These are phyloP conservation scores for Phalaenopsis hybrid DNA, from an alignment of 116 monocot genomes.

Conservation along the genomic window DNA sequence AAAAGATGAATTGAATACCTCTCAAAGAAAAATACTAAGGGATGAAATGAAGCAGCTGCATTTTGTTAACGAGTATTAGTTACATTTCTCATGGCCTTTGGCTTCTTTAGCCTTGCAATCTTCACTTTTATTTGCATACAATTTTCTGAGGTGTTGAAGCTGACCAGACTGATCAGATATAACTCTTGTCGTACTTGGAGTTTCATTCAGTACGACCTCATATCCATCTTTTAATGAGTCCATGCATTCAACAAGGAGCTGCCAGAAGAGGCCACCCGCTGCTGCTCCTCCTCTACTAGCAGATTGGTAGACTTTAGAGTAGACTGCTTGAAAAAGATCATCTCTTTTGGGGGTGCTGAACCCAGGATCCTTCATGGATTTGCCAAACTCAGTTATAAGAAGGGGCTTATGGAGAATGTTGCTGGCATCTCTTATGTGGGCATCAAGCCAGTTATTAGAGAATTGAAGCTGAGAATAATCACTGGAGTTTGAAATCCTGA, in stretches of 20 bases:
- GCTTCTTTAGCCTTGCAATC: slow-evolving; percentile 19
- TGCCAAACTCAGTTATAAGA: slow-evolving; percentile 76
- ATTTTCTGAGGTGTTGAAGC: slow-evolving; percentile 27
- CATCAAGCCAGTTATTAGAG: slow-evolving; percentile 63
- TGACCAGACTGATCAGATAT: slow-evolving; percentile 30
- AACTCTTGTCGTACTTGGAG: slow-evolving; percentile 18
- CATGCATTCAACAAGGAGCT: slow-evolving; percentile 65
- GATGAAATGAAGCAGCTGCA: no score
- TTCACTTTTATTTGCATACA: slow-evolving; percentile 20
- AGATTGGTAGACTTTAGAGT: slow-evolving; percentile 62
- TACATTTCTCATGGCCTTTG: slow-evolving; percentile 24
- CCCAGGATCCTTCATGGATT: slow-evolving; percentile 63
- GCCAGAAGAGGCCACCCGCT: slow-evolving; percentile 86
- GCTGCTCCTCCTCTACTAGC: slow-evolving; percentile 61
- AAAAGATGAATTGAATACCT: no score
- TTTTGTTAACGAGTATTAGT: not conserved
- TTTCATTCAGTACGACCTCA: slow-evolving; percentile 52
- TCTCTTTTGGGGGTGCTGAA: slow-evolving; percentile 60
- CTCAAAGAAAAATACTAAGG: no score
- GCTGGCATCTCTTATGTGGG: slow-evolving; percentile 55
- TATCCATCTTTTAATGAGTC: slow-evolving; percentile 75
- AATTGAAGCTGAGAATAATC: slow-evolving; percentile 52
- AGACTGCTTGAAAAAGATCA: slow-evolving; percentile 42
- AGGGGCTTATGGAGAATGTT: slow-evolving; percentile 61
- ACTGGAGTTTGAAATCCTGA: slow-evolving; percentile 48